Conservation (phyloP, 2,329 filamentous ascomycete genomes). For the Stemphylium vesicarium region DNA sequence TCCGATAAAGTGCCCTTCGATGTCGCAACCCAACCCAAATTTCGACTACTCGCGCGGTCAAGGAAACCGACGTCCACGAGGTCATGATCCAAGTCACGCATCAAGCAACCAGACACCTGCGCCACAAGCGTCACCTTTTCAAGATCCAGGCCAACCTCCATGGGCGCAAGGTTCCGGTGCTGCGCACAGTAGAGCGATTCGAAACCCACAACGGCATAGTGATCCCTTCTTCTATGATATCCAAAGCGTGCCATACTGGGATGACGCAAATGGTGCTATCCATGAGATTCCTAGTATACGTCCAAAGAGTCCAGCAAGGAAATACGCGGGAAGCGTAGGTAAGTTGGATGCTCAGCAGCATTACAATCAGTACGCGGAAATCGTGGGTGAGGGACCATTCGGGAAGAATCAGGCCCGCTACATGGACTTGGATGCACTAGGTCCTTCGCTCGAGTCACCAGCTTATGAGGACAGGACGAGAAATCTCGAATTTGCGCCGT, state of each 20-base stretch:
- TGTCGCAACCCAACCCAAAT: background rate
- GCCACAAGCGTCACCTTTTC: background rate
- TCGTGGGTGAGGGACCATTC: background rate
- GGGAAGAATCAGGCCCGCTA: background rate
- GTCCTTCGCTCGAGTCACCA: too few relatives aligned
- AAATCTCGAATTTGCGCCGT: too few relatives aligned
- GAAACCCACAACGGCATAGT: background rate
- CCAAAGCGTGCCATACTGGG: background rate
- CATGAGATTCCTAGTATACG: background rate
- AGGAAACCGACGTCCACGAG: background rate
- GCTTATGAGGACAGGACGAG: too few relatives aligned
- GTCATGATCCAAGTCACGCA: too few relatives aligned
- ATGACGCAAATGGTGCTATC: constrained; percentile 2
- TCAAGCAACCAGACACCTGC: background rate
- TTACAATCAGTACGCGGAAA: background rate
- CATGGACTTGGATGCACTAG: too few relatives aligned
- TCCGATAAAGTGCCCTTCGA: background rate
- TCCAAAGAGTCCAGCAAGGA: background rate
- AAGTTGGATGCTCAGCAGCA: background rate
- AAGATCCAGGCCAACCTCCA: background rate
- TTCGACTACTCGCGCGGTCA: background rate
- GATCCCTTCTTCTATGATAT: background rate
- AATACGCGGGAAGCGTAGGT: background rate
- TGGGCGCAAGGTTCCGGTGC: background rate
- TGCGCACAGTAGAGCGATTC: background rate